Evolutionary conservation across 208 protist genomes (phyloP), one percentile per base, ranked within the genome.

Genomic region (Leptomonas seymouri): DNA sequence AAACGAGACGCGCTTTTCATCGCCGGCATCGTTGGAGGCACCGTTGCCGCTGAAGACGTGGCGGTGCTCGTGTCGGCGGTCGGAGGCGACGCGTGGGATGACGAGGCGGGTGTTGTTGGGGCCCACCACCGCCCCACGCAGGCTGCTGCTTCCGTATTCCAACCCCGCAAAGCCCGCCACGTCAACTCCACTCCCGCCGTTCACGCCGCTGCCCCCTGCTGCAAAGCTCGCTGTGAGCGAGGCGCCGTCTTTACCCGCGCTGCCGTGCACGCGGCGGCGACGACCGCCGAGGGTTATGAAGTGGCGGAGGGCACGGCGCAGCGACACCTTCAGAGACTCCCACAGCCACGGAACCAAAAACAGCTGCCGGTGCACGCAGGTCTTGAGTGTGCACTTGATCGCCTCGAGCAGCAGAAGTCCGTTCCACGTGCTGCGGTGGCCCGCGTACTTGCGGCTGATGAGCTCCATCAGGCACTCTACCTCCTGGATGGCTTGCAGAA

Each of bases 321-420:
- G 67, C 23, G 66, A 83, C 58, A 71, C 28, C 66, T 68, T 74
- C 53, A 84, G 46, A 4, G 85, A 84, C 23, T 70, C 70, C 80
- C 81, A 91, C 34, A 94, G 73, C 80, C 81, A 94, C 44, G 84
- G 84, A 11, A 89, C 67, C 15, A 92, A 71, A 39, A 91, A 89
- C n/a, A 92, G 59, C 49, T 89, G 86, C 16, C 74, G 71, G 71
- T 92, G 86, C 28, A 90, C 81, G 23, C 82, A 80, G 23, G 80
- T 27, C 64, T 86, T 84, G 4, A 91, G 66, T 3, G 78, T n/a
- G 60, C 81, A 87, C 79, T 94, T 94, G 12, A 92, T 50, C 0
- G 69, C 56, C 62, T 94, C 74, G 6, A 94, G 76, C 23, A 75
- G 53, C n/a, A 92, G 65, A 53, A 92, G 60, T 25, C 69, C 69